phyloP scores from a whole-genome alignment of 2,329 filamentous ascomycete genomes.

The Alternaria longipes region DNA sequence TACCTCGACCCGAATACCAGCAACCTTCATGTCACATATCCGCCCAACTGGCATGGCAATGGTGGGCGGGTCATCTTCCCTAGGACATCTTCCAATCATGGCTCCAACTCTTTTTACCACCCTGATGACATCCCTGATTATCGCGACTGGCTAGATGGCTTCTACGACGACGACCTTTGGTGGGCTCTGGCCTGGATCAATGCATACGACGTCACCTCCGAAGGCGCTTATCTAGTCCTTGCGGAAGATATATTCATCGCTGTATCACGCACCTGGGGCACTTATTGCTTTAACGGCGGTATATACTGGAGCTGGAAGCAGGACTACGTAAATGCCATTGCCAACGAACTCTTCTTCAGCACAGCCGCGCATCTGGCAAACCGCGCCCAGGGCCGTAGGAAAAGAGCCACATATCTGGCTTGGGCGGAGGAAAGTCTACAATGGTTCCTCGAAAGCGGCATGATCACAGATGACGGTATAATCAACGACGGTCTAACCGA shows the following conservation, averaged over 20 bases:
- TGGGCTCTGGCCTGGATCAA: slow-evolving; percentile 64
- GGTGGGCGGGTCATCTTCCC: neutral
- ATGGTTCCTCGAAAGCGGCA: slow-evolving; percentile 61
- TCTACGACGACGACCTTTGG: slow-evolving; percentile 63
- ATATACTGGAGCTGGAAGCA: slow-evolving; percentile 60
- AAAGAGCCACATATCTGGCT: slow-evolving; percentile 53
- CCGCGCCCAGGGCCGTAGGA: slow-evolving; percentile 47
- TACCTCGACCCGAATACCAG: slow-evolving; percentile 23
- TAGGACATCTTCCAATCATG: slow-evolving; percentile 12
- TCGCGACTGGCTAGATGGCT: slow-evolving; percentile 53
- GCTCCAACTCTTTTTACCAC: slow-evolving; percentile 12
- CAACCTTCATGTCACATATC: slow-evolving; percentile 31
- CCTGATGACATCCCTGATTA: slow-evolving; percentile 21
- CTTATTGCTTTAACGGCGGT: slow-evolving; percentile 57
- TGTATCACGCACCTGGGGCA: slow-evolving; percentile 51
- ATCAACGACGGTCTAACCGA: slow-evolving; percentile 64
- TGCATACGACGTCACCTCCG: slow-evolving; percentile 62
- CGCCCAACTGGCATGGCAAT: slow-evolving; percentile 30
- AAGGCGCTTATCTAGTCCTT: slow-evolving; percentile 56
- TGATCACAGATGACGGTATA: slow-evolving; percentile 58
- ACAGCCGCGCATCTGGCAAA: slow-evolving; percentile 66
- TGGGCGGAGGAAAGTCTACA: slow-evolving; percentile 60
- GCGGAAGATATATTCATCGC: slow-evolving; percentile 61
- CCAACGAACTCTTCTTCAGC: slow-evolving; percentile 66
- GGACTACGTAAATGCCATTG: slow-evolving; percentile 62